Conservation (phyloP, 2,329 filamentous ascomycete genomes). For the Phyllosticta citrichinensis region DNA sequence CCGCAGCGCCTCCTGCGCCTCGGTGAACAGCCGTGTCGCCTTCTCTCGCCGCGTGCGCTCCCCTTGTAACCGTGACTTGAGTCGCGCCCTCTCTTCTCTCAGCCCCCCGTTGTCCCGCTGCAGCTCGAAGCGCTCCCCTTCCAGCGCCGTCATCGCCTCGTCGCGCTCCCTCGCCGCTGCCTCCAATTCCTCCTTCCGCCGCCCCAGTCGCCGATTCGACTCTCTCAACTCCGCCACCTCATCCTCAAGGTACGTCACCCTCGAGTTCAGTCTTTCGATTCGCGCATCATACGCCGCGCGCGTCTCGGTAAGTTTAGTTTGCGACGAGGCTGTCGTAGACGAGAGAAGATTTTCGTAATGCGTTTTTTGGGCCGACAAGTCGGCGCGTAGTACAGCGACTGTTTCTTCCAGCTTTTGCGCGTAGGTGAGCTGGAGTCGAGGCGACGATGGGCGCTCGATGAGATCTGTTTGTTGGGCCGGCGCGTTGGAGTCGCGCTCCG, state of each 20-base stretch:
- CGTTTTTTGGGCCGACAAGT: background rate
- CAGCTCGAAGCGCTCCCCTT: background rate
- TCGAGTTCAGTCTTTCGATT: background rate
- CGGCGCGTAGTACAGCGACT: background rate
- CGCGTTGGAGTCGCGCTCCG: background rate
- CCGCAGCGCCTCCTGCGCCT: background rate
- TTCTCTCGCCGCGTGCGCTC: background rate
- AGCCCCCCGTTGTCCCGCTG: slow-evolving; percentile 1
- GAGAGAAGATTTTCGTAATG: background rate
- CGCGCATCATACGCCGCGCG: background rate
- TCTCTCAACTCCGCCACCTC: background rate
- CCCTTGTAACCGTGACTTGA: background rate
- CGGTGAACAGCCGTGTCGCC: background rate
- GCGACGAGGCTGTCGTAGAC: background rate
- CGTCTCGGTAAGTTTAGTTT: background rate
- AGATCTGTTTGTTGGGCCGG: background rate
- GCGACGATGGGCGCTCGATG: background rate
- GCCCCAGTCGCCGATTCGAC: background rate
- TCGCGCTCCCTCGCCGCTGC: background rate
- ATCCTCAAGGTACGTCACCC: background rate
- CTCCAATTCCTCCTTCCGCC: background rate
- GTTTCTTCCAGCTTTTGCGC: slow-evolving; percentile 4
- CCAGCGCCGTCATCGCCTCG: background rate
- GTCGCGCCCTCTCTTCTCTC: background rate
- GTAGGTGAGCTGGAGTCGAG: slow-evolving; percentile 7